phyloP scores from a whole-genome alignment of 805 yeast genomes.

The Cyberlindnera meyerae region DNA sequence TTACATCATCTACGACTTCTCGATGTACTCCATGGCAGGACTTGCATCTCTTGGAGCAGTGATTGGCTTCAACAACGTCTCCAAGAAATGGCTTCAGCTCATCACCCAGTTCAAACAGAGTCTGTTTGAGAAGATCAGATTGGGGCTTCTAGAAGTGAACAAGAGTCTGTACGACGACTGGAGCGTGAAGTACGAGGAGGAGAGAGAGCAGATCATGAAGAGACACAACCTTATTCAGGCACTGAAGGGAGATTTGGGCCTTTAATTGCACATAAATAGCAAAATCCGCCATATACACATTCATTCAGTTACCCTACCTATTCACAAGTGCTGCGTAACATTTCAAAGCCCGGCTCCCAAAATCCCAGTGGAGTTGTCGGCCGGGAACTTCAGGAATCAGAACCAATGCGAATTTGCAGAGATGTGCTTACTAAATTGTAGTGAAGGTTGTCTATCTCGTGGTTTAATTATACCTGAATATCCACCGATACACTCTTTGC shows the following conservation, averaged over 20 bases:
- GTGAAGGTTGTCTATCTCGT: background rate
- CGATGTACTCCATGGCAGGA: constrained; percentile 29
- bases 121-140: constrained; percentile 22
- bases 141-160: constrained; percentile 20
- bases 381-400: background rate
- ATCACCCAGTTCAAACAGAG: constrained; percentile 21
- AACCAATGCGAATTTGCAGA: constrained; percentile 9
- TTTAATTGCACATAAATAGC: no score
- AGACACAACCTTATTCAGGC: constrained; percentile 13
- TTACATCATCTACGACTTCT: constrained; percentile 25
- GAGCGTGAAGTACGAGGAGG: constrained; percentile 18
- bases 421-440: constrained; percentile 7
- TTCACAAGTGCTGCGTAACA: no score
- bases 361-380: background rate
- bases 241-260: constrained; percentile 12
- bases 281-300: no score
- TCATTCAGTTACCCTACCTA: no score
- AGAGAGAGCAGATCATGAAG: constrained; percentile 13
- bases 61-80: constrained; percentile 29
- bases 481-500: no score
- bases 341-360: background rate
- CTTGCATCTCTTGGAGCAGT: constrained; percentile 28
- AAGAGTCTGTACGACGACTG: constrained; percentile 18
- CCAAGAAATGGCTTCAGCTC: constrained; percentile 27
- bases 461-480: background rate